Conservation (phyloP, 257 asterid genomes). For the Echium plantagineum region DNA sequence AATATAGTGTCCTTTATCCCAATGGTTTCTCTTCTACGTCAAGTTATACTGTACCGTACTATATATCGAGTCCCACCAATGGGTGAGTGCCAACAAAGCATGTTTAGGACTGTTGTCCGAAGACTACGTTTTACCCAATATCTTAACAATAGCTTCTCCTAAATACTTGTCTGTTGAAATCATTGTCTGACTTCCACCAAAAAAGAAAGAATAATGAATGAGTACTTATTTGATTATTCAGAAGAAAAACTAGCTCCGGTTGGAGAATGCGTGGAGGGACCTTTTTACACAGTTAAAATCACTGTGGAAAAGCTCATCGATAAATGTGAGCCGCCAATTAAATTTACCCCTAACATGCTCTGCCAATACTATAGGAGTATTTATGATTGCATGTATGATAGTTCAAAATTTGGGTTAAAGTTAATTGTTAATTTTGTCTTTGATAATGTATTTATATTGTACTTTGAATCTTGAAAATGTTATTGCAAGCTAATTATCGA, state of each 20-base stretch:
- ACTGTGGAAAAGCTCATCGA: neutral
- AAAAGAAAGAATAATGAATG: neutral
- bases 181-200: constrained; percentile 8
- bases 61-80: constrained; percentile 11
- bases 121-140: constrained; percentile 13
- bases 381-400: no score
- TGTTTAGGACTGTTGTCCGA: constrained; percentile 11
- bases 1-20: neutral
- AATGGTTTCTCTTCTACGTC: constrained; percentile 39
- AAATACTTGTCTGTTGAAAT: constrained; percentile 28
- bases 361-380: neutral
- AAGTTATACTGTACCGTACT: constrained; percentile 16
- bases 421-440: no score
- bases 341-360: no score
- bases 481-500: no score
- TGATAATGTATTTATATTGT: no score
- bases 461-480: no score
- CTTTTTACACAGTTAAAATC: neutral
- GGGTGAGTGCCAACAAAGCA: constrained; percentile 11
- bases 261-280: neutral
- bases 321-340: neutral
- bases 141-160: constrained; percentile 20
- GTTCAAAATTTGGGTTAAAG: no score
- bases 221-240: neutral
- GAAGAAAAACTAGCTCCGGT: neutral